Evolutionary conservation across 2,329 filamentous ascomycete species (phyloP).

Genomic region (Trichoderma polysporum): DNA sequence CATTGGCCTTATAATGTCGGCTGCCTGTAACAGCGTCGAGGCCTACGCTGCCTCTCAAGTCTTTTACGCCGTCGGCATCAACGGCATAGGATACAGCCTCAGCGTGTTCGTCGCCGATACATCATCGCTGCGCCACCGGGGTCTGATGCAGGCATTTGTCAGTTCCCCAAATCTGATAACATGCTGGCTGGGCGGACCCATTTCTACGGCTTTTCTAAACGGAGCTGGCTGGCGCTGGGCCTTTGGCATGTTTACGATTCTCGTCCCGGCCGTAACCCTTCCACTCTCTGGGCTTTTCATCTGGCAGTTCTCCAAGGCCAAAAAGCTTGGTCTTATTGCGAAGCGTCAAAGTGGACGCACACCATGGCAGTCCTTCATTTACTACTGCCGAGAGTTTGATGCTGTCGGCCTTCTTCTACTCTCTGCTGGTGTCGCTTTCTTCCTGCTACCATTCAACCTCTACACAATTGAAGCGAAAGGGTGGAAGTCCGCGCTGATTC

Average conservation of each 20-base stretch:
- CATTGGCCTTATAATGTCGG: conserved; percentile 58
- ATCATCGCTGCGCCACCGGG: conserved; percentile 15
- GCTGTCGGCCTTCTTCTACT: conserved; percentile 51
- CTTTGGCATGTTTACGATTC: conserved; percentile 62
- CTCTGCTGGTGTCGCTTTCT: conserved; percentile 50
- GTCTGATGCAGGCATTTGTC: conserved; percentile 5
- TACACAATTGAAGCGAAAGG: conserved; percentile 38
- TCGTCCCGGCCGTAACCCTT: conserved; percentile 56
- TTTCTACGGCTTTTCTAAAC: conserved; percentile 51
- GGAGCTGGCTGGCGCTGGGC: conserved; percentile 61
- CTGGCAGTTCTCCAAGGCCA: conserved; percentile 54
- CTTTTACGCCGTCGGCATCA: conserved; percentile 44
- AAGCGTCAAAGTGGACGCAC: background rate
- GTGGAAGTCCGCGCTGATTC: conserved; percentile 46
- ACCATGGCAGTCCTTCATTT: background rate
- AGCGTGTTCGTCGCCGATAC: conserved; percentile 21
- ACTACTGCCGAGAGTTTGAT: conserved; percentile 46
- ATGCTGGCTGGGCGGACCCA: conserved; percentile 58
- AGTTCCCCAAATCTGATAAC: conserved; percentile 42
- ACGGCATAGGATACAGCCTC: background rate
- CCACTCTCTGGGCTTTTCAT: conserved; percentile 57
- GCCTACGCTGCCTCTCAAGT: conserved; percentile 56
- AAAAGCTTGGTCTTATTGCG: conserved; percentile 44
- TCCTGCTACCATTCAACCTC: conserved; percentile 59
- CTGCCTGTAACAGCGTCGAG: conserved; percentile 46